Base-by-base conservation (phyloP, 2,329 filamentous ascomycete genomes). In the Didymella pinodella region DNA sequence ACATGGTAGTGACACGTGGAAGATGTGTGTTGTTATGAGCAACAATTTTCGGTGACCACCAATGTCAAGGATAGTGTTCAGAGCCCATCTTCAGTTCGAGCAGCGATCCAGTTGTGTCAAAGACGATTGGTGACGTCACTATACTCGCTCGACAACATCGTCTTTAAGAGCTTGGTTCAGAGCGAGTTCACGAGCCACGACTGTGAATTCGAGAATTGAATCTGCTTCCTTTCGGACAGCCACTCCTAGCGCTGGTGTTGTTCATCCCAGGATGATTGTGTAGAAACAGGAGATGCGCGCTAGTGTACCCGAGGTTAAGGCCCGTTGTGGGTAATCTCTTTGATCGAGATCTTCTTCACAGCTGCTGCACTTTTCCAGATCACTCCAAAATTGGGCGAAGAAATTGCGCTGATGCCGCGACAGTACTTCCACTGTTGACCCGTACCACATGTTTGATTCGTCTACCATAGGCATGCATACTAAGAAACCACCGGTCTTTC, bases 1-100 rank as follows among this genome's bases (percentile, higher is more conserved):
- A 64, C 67, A 65, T 65, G 12, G 12, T 14, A 16, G 3, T n/a
- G 4, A 7, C 11, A 8, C 2, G 12, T n/a, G 1, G 22, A n/a
- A 11, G 16, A 1, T 26, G 22, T 16, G 11, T n/a, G 3, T 26
- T 16, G 22, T 6, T 16, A 16, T 14, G 14, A 16, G 32, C 12
- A 34, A 16, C 3, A 34, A 34, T 14, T 34, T 7, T 34, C 4
- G 32, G 16, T 5, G 12, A 26, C 12, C 22, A 16, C 18, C 22
- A 26, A 18, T 28, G 14, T 32, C 16, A 14, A 18, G 40, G 41
- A 34, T 34, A 11, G 16, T 16, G 18, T 22, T 31, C 38, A 14
- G 36, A 22, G n/a, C 47, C 18, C 12, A 28, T 10, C 25, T 22
- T 7, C 12, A 20, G 48, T 52, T 34, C 29, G 10, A 28, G 41